phyloP scores from a whole-genome alignment of 2,329 filamentous ascomycete genomes.

The Aureobasidium leucospermi region DNA sequence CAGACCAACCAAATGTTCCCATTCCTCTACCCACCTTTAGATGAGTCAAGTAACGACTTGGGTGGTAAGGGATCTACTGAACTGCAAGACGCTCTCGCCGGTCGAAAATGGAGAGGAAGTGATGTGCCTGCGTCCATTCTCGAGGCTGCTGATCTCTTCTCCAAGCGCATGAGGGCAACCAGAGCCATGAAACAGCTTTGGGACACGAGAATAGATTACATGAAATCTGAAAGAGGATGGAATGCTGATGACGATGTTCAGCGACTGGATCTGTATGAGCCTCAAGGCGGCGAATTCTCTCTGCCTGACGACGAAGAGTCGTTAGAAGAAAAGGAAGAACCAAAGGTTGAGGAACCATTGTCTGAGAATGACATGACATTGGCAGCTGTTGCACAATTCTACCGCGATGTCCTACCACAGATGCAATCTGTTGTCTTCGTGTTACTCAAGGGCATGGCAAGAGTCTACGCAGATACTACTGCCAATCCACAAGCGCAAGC shows the following conservation, averaged over 20 bases:
- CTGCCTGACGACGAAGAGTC: not conserved
- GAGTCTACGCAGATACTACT: conserved; percentile 30
- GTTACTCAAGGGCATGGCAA: conserved; percentile 79
- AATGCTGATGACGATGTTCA: conserved; percentile 35
- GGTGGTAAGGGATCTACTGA: conserved; percentile 83
- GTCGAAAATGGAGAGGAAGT: conserved; percentile 84
- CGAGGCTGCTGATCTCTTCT: conserved; percentile 89
- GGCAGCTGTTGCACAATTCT: not conserved
- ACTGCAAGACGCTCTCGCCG: conserved; percentile 70
- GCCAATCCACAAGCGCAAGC: conserved; percentile 20
- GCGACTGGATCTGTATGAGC: conserved; percentile 15
- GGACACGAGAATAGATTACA: conserved; percentile 85
- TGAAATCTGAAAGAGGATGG: conserved; percentile 91
- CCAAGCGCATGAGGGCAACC: conserved; percentile 82
- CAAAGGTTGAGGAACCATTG: not conserved
- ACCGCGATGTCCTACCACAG: conserved; percentile 72
- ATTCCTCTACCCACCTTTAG: conserved; percentile 90
- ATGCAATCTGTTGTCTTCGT: conserved; percentile 91
- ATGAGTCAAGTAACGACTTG: conserved; percentile 78
- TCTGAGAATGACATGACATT: conserved; percentile 1
- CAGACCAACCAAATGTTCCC: conserved; percentile 99
- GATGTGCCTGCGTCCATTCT: conserved; percentile 91
- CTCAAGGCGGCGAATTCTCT: not conserved
- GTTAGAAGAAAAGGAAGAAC: not conserved
- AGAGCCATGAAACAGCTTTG: conserved; percentile 87